phyloP scores from a whole-genome alignment of 1,284 basidiomycete genomes.

The Microbotryum silenes-acaulis region DNA sequence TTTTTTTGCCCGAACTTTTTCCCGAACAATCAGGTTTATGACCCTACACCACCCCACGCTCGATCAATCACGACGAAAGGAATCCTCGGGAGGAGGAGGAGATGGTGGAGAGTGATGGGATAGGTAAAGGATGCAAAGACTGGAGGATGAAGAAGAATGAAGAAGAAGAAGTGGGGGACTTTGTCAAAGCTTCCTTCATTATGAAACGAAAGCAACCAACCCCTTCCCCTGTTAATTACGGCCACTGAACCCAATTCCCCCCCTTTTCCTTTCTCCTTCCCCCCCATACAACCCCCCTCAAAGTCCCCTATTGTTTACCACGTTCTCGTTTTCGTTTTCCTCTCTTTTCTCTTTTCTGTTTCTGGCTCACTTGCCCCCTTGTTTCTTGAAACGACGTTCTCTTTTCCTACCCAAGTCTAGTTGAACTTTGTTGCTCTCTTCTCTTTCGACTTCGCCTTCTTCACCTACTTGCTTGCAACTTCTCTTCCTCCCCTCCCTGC shows the following conservation, averaged over 20 bases:
- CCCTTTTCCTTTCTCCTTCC: not conserved
- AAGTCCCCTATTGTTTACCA: not conserved
- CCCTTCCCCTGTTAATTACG: too few relatives aligned
- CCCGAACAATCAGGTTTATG: not conserved
- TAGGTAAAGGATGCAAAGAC: not conserved
- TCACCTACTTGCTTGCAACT: not conserved
- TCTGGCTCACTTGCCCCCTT: not conserved
- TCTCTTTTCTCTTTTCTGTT: not conserved
- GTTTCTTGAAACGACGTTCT: not conserved
- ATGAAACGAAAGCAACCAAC: too few relatives aligned
- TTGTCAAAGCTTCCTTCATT: too few relatives aligned
- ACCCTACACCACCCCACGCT: not conserved
- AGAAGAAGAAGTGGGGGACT: not conserved
- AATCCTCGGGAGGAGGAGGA: not conserved
- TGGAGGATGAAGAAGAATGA: not conserved
- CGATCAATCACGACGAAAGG: not conserved
- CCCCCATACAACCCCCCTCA: not conserved
- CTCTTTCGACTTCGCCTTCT: conserved; percentile 1
- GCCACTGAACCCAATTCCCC: not conserved
- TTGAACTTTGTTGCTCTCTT: not conserved
- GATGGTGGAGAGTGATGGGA: not conserved
- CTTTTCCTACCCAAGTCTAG: too few relatives aligned
- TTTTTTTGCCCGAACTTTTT: not conserved
- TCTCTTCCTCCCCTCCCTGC: conserved; percentile 10
- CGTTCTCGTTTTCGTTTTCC: not conserved